Conservation (phyloP, 2,329 filamentous ascomycete genomes). For the Penicillium expansum region DNA sequence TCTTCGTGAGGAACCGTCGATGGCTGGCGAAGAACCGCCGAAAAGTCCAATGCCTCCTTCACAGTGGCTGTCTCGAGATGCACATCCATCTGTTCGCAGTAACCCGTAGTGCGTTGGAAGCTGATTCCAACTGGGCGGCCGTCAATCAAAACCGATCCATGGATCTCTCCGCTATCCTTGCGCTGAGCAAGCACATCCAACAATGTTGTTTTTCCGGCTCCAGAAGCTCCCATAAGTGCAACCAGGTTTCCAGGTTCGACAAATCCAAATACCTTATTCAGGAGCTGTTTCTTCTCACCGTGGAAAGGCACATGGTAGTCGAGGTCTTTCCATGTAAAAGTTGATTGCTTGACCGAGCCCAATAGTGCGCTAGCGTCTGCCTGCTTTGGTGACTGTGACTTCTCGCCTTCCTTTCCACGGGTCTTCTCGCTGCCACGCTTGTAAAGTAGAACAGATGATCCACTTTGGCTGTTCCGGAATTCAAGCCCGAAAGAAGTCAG, state of each 20-base stretch:
- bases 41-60: constrained; percentile 62
- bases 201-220: constrained; percentile 58
- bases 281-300: constrained; percentile 46
- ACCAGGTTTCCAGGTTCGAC: constrained; percentile 73
- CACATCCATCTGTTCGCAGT: constrained; percentile 62
- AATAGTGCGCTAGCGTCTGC: constrained; percentile 11
- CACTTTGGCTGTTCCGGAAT: constrained; percentile 40
- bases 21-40: constrained; percentile 60
- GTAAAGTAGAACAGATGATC: constrained; percentile 35
- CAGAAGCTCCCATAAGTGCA: constrained; percentile 78
- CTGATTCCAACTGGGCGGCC: constrained; percentile 42
- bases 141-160: constrained; percentile 45
- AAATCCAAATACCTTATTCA: constrained; percentile 65
- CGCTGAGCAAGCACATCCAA: constrained; percentile 45
- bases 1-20: constrained; percentile 53
- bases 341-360: constrained; percentile 63
- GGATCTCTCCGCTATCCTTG: constrained; percentile 44
- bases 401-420: background rate
- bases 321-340: constrained; percentile 79
- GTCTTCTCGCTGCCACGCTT: constrained; percentile 32
- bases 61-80: constrained; percentile 64
- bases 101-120: constrained; percentile 53
- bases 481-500: constrained; percentile 75
- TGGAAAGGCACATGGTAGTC: constrained; percentile 62
- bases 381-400: background rate